Evolutionary conservation across 495 filamentous ascomycete species (phyloP).

Genomic region (Chlorociboria aeruginascens): DNA sequence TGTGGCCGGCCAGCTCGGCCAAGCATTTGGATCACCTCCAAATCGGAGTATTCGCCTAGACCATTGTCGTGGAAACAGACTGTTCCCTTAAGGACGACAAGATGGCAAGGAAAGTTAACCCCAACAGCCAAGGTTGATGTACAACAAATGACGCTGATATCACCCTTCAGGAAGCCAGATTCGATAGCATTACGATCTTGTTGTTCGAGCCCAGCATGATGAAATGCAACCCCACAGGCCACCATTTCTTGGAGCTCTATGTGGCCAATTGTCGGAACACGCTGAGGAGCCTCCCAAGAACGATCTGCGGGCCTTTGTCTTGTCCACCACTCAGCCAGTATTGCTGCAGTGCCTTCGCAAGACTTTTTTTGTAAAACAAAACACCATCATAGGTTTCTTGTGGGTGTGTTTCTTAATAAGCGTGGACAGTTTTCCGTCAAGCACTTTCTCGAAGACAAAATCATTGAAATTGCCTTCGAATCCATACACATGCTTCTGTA

Average conservation of each 20-base stretch:
- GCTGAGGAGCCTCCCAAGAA: slow-evolving; percentile 55
- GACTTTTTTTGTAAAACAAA: slow-evolving; percentile 78
- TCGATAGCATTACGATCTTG: slow-evolving; percentile 63
- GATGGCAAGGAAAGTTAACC: slow-evolving; percentile 85
- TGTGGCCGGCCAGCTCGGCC: slow-evolving; percentile 89
- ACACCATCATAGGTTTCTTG: slow-evolving; percentile 82
- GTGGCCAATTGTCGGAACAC: slow-evolving; percentile 41
- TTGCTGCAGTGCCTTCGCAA: slow-evolving; percentile 59
- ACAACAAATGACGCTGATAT: slow-evolving; percentile 84
- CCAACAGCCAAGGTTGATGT: slow-evolving; percentile 91
- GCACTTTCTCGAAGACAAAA: slow-evolving; percentile 73
- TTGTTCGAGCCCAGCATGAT: slow-evolving; percentile 76
- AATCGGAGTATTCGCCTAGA: slow-evolving; percentile 70
- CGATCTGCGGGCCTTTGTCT: slow-evolving; percentile 40
- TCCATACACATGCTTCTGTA: slow-evolving; percentile 82
- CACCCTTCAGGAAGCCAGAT: slow-evolving; percentile 57
- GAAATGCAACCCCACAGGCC: slow-evolving; percentile 72
- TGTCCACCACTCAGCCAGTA: slow-evolving; percentile 57
- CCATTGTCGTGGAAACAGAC: slow-evolving; percentile 51
- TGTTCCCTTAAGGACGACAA: slow-evolving; percentile 89
- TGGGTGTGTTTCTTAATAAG: slow-evolving; percentile 68
- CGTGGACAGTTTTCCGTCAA: slow-evolving; percentile 60
- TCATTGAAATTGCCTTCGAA: slow-evolving; percentile 59
- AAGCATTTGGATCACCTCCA: slow-evolving; percentile 98
- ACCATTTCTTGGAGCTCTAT: slow-evolving; percentile 53